A percentile compares a stretch with the other conserved stretches of the same genome.
Conservation (phyloP, 2,329 filamentous ascomycete species). For the Calonectria pauciramosa region DNA sequence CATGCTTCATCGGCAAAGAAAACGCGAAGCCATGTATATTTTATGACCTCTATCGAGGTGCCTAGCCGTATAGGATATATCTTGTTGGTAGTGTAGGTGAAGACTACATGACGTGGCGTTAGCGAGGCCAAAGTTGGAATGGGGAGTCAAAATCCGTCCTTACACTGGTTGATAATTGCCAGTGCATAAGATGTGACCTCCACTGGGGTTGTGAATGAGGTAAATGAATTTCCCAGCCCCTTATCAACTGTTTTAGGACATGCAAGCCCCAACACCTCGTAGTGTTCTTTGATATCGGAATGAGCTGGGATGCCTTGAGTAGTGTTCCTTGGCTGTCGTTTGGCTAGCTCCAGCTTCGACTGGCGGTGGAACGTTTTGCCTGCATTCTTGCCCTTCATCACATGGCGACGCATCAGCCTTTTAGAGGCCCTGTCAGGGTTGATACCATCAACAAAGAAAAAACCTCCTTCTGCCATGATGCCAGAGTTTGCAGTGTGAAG, state of each 20-base stretch:
- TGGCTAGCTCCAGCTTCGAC: constrained; percentile 17
- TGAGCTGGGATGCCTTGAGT: not conserved
- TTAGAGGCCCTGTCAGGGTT: constrained; percentile 29
- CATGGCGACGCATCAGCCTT: constrained; percentile 43
- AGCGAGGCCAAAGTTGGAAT: not conserved
- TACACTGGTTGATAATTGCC: constrained; percentile 30
- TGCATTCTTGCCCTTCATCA: constrained; percentile 42
- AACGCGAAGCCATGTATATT: constrained; percentile 29
- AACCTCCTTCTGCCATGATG: not conserved
- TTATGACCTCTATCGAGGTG: constrained; percentile 27
- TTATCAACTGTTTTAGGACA: not conserved
- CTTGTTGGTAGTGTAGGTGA: constrained; percentile 10
- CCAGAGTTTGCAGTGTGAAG: not conserved
- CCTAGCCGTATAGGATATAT: constrained; percentile 28
- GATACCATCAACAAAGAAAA: constrained; percentile 31
- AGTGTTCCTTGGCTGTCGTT: not conserved
- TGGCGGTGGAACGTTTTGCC: constrained; percentile 36
- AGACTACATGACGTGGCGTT: not conserved
- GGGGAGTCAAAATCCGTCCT: not conserved
- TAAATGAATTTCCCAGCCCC: constrained; percentile 11
- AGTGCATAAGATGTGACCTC: constrained; percentile 14
- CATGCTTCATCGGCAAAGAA: constrained; percentile 29
- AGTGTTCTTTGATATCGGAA: not conserved
- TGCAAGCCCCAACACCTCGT: not conserved
- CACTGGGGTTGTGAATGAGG: constrained; percentile 15